Base-by-base conservation (phyloP, 768 basidiomycete genomes). In the Plicaturopsis crispa region DNA sequence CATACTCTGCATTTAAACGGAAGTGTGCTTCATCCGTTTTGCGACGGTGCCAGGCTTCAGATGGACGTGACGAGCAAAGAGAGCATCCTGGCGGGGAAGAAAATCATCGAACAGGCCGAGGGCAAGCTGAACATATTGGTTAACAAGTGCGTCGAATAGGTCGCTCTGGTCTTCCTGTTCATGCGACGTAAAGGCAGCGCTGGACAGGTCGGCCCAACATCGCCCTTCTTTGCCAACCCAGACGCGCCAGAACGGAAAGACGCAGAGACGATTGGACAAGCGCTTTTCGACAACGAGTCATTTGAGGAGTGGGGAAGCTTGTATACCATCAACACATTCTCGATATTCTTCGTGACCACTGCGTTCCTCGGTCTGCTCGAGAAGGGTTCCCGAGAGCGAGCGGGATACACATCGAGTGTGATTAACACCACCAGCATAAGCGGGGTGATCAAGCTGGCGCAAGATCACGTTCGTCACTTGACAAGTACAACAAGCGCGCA, bases 371-470 rank as follows among this genome's bases (percentile, higher is more conserved):
- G 80, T 4, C 63, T 89, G 30, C 72, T 89, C 32, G 78, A 77
- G 38, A 81, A 78, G 47, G 86, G 84, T 21, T 74, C 80, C 17
- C 65, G 72, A 47, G 82, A 84, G 43, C 54, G 56, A 22, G 59
- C 65, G 6, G 69, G 67, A 4, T 80, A 70, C 53, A 75, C 73
- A 14, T 78, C 85, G 16, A 70, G 61, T 33, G 79, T 88, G 20
- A 72, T 89, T 49, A 88, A 87, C 54, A 78, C 79, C 45, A 85
- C 85, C 3, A 84, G 81, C 36, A 77, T 88, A 38, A 85, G 83
- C 42, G 87, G 85, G 2, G 35, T 79, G 36, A 66, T 71, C 41
- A 85, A 83, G 57, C 42, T 85, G 16, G 73, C 82, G 1, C 85
- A 88, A 54, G 70, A 79, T 43, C 86, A 89, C 49, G 86, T 87